Conservation (phyloP, 1,139 yeast genomes). For the Torulaspora pretoriensis region DNA sequence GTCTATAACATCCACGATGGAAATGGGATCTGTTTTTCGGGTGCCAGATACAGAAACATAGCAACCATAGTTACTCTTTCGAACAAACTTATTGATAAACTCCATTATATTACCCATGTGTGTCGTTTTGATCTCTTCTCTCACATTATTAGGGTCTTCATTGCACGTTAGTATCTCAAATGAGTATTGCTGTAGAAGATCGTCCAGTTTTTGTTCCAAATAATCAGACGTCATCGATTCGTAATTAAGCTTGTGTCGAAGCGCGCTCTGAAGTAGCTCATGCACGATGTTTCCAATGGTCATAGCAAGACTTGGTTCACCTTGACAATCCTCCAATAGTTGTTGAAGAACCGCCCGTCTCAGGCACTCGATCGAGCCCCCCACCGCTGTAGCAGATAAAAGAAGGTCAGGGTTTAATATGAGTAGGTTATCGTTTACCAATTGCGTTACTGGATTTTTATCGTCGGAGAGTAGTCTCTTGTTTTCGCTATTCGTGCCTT, state of each 20-base stretch:
- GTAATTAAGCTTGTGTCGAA: constrained; percentile 42
- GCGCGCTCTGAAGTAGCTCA: constrained; percentile 66
- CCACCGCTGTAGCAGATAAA: constrained; percentile 75
- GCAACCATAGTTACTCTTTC: constrained; percentile 26
- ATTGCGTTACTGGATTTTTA: constrained; percentile 44
- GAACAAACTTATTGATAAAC: constrained; percentile 56
- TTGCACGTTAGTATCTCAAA: constrained; percentile 58
- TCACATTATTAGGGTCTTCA: constrained; percentile 46
- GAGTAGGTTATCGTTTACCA: constrained; percentile 54
- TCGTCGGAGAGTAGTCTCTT: constrained; percentile 33
- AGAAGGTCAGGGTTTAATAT: constrained; percentile 81
- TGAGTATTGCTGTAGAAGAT: constrained; percentile 42
- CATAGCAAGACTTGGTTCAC: constrained; percentile 54
- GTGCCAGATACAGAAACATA: constrained; percentile 42
- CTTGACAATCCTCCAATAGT: constrained; percentile 49
- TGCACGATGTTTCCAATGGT: constrained; percentile 80
- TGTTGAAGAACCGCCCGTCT: constrained; percentile 63
- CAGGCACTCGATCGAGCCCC: constrained; percentile 70
- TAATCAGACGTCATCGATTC: constrained; percentile 36
- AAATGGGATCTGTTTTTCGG: constrained; percentile 42
- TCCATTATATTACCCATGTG: constrained; percentile 56
- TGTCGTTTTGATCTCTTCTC: constrained; percentile 42
- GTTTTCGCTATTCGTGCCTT: constrained; percentile 40
- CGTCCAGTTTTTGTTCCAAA: constrained; percentile 46
- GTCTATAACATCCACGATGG: constrained; percentile 65